Evolutionary conservation across 129 eudicot species (phyloP).

Genomic region (Rutidosis leptorrhynchoides): DNA sequence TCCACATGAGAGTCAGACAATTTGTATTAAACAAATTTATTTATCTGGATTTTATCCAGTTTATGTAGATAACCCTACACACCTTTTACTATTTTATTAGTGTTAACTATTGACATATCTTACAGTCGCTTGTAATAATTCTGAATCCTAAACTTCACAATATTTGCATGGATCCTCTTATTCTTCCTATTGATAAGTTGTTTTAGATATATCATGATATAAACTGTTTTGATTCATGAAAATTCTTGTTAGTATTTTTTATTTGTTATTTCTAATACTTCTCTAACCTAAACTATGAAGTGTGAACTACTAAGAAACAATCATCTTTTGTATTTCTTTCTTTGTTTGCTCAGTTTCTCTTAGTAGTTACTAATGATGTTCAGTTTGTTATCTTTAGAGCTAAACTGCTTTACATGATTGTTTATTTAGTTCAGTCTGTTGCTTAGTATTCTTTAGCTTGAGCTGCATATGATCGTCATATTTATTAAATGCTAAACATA

Average conservation of each 20-base stretch:
- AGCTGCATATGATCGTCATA: not conserved
- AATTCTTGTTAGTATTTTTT: not conserved
- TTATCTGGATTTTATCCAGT: not conserved
- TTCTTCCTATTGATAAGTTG: not conserved
- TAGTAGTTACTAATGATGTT: not conserved
- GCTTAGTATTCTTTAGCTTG: not conserved
- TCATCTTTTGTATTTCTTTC: no score
- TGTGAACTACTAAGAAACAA: no score
- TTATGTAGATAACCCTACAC: not conserved
- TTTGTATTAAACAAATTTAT: not conserved
- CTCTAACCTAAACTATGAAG: not conserved
- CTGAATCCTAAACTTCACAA: not conserved
- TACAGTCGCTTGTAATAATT: not conserved
- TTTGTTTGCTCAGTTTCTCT: not conserved
- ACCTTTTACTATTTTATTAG: not conserved
- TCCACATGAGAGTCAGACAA: constrained; percentile 1
- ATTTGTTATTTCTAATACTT: not conserved
- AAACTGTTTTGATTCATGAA: not conserved
- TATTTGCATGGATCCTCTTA: not conserved
- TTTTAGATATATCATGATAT: not conserved
- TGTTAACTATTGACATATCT: not conserved
- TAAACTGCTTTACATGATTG: not conserved
- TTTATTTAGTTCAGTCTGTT: not conserved
- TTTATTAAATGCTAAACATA: not conserved
- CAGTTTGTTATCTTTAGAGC: not conserved